These are phyloP conservation scores for Clavulina sp. DNA, from an alignment of 768 basidiomycete species.

Conservation along the genomic window DNA sequence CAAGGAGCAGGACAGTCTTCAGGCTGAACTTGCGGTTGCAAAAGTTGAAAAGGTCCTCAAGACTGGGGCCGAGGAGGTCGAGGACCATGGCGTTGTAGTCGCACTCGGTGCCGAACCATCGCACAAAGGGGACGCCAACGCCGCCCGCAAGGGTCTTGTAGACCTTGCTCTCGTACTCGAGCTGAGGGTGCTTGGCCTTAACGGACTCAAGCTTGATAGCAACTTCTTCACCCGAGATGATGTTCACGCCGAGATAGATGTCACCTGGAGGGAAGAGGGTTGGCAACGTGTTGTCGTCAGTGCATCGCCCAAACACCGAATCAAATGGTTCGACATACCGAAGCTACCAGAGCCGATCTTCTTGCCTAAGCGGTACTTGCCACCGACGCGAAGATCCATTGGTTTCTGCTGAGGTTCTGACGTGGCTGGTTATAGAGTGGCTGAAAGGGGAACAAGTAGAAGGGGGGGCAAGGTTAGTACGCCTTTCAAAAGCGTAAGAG, in stretches of 20 bases:
- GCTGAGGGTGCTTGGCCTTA: conserved; percentile 99
- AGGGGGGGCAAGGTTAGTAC: neutral
- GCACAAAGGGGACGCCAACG: conserved; percentile 94
- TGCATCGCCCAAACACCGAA: neutral
- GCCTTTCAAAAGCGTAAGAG: conserved; percentile 13
- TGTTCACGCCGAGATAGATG: conserved; percentile 99
- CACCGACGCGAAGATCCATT: conserved; percentile 77
- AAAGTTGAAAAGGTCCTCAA: conserved; percentile 75
- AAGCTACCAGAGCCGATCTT: conserved; percentile 99
- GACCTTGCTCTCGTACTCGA: conserved; percentile 77
- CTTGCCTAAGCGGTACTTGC: conserved; percentile 95
- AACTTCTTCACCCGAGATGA: conserved; percentile 98
- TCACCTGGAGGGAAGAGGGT: conserved; percentile 41
- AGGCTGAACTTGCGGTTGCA: conserved; percentile 85
- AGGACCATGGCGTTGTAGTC: conserved; percentile 99
- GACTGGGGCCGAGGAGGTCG: conserved; percentile 73
- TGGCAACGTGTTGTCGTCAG: neutral
- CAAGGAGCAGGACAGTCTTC: conserved; percentile 84
- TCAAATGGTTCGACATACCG: conserved; percentile 36
- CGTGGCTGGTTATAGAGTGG: conserved; percentile 27
- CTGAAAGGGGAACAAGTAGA: conserved; percentile 3
- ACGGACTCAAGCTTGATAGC: conserved; percentile 99
- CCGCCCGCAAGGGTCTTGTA: conserved; percentile 96
- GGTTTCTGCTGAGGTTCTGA: conserved; percentile 46
- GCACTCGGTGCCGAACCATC: conserved; percentile 64